Evolutionary conservation across 177 flowering plant genomes (phyloP), one percentile per base, ranked within the genome.

Genomic region (Telopea speciosissima): DNA sequence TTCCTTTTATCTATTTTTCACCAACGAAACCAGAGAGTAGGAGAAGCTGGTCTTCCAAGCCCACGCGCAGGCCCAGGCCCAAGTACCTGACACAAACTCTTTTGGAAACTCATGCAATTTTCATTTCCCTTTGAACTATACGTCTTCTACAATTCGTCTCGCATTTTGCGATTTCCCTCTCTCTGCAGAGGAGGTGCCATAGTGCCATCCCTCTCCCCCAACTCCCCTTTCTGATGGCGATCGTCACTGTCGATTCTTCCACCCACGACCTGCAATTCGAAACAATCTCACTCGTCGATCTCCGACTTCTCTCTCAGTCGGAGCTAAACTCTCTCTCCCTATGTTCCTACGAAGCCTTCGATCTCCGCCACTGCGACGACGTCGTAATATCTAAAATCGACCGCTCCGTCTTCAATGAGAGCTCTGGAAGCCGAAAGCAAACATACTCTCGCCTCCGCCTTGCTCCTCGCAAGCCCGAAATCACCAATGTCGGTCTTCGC

Each of bases 391-490:
- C 97, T 31, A 82, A 85, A 75, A 88, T 94, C 82, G 95, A 94
- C 76, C 91, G 92, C 33, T 81, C 93, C 68, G 86, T 87, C 68
- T 92, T 92, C 87, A 94, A 92, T 75, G 97, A 92, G 66, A 88
- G 92, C 78, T 92, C 92, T 25, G 97, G 95, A 5, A 84, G 91
- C 74, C 93, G 97, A 19, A 89, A 87, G 58, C 98, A 94, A 70
- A 92, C 98, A 62, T 94, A 83, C 84, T 90, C 93, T 40, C 90
- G 97, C 58, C 86, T 89, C 78, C 94, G 94, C 66, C 87, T 89
- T 21, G 87, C 95, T 17, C 91, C 91, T 56, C 85, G 85, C 67
- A 77, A 78, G 44, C 21, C 84, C 62, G 79, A 76, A 49, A 63
- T 70, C 59, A 31, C 79, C 22, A 62, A 36, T 75, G 10, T 44